A percentile compares a stretch with the other conserved stretches of the same genome.
phyloP scores from a whole-genome alignment of 176 grass and related monocot genomes.

The barley (Hordeum vulgare) region MorexV3_pseudomolecules_assembly NC_058523.1:281145411-281145910 shows the following conservation, averaged over 20 bases:
- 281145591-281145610: slow-evolving; percentile 73
- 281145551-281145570: slow-evolving; percentile 9
- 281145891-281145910: slow-evolving; percentile 84
- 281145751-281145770: slow-evolving; percentile 94
- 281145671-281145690: slow-evolving; percentile 94
- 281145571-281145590: slow-evolving; percentile 60
- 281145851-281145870: not conserved
- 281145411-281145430: too few relatives aligned
- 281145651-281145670: slow-evolving; percentile 91
- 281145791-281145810: slow-evolving; percentile 76
- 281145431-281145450: too few relatives aligned
- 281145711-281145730: slow-evolving; percentile 98
- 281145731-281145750: slow-evolving; percentile 99
- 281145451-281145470: too few relatives aligned
- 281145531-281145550: not conserved
- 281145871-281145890: not conserved
- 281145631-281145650: slow-evolving; percentile 62
- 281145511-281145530: not conserved
- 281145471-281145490: not conserved
- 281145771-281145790: slow-evolving; percentile 99
- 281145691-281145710: slow-evolving; percentile 98
- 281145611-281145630: slow-evolving; percentile 95
- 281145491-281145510: not conserved
- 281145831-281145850: slow-evolving; percentile 3
- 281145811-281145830: not conserved